Evolutionary conservation across 495 filamentous ascomycete genomes (phyloP), one percentile per base, ranked within the genome.

Genomic region (Hypoxylon lienhwacheense): DNA sequence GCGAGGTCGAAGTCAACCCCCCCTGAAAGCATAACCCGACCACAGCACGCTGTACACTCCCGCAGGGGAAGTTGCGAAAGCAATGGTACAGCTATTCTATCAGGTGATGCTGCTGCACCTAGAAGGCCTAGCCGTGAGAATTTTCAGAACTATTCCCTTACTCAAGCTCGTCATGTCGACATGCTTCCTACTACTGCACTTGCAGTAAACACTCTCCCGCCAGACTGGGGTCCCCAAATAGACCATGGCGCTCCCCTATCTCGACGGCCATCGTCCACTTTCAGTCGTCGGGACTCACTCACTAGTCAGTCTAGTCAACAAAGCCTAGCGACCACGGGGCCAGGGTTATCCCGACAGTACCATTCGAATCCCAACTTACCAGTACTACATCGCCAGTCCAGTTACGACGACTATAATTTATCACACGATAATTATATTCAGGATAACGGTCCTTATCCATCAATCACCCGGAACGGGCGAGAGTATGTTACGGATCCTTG

Each of bases 381-480:
- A 4, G n/a, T n/a, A n/a, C 56, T 77, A 7, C 56, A 65, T 25
- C 72, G 75, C 51, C 70, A 69, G 2, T 59, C 73, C 1, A 75
- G 74, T 43, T 74, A 71, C 41, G 75, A 77, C 17, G 69, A 66
- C 14, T 68, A 68, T 53, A 63, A 64, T 16, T 31, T 61, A 24
- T 39, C 42, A 17, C 41, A 44, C 15, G 47, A 62, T 19, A 55
- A 32, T 20, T 46, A 32, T 14, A 42, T 53, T 40, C 52, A 47
- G 20, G 55, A 65, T 16, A 65, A 63, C 16, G 59, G 62, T 2
- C 48, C 45, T 0, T 55, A 72, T 29, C 66, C 68, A n/a, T 67
- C 70, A 16, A 59, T 65, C 17, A 70, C 71, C 26, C 70, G 67
- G 32, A 70, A 71, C 34, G 73, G 73, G 22, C 64, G 63, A 0